These are phyloP conservation scores for Metarhizium brunneum DNA, from an alignment of 2,329 filamentous ascomycete species.

Conservation along the genomic window DNA sequence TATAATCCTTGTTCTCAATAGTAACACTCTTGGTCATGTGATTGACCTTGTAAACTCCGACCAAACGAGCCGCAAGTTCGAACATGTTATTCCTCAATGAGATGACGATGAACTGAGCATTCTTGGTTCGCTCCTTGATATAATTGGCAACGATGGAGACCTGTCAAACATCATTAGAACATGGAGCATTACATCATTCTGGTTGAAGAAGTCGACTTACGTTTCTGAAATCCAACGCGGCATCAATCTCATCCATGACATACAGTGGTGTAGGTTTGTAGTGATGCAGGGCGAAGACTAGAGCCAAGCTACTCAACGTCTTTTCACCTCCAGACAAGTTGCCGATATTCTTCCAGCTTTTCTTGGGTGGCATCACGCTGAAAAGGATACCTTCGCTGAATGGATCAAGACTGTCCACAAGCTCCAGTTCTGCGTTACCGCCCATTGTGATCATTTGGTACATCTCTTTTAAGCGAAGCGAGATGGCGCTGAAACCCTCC, in stretches of 20 bases:
- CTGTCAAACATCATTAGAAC: conserved; percentile 29
- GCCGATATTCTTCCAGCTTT: conserved; percentile 99
- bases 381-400: conserved; percentile 97
- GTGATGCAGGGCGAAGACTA: conserved; percentile 97
- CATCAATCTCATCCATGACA: conserved; percentile 99
- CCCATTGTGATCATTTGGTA: conserved; percentile 99
- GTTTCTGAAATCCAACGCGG: conserved; percentile 93
- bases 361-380: conserved; percentile 98
- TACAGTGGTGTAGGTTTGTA: conserved; percentile 97
- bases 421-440: conserved; percentile 92
- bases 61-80: conserved; percentile 86
- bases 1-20: conserved; percentile 77
- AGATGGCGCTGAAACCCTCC: conserved; percentile 93
- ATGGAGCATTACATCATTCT: not conserved
- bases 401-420: conserved; percentile 91
- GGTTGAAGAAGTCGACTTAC: conserved; percentile 45
- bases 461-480: conserved; percentile 94
- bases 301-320: conserved; percentile 81
- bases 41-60: conserved; percentile 99
- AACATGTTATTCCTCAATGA: conserved; percentile 99
- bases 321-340: conserved; percentile 96
- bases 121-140: conserved; percentile 98
- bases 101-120: conserved; percentile 98
- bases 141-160: conserved; percentile 97
- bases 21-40: conserved; percentile 95